Percentiles rank a stretch among this genome's conserved stretches.
Conservation (phyloP, 225 moss, liverwort and hornwort species). For the Pseudisothecium myosuroides region DNA sequence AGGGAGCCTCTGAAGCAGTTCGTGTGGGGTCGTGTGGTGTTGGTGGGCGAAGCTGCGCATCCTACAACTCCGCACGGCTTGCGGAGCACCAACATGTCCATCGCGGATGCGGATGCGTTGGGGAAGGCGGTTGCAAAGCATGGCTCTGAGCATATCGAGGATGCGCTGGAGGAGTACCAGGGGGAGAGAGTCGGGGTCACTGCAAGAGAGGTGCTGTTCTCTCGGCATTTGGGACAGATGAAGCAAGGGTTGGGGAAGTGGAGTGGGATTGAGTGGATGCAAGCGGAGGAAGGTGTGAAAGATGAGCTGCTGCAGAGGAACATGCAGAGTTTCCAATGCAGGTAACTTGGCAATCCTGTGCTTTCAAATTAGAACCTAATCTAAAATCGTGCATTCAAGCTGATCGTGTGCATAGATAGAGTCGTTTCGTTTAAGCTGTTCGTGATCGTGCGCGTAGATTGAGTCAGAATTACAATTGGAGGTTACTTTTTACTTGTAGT, state of each 20-base stretch:
- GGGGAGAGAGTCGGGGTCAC: constrained; percentile 17
- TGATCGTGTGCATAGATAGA: neutral
- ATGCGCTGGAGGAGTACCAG: constrained; percentile 56
- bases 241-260: neutral
- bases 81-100: constrained; percentile 81
- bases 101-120: constrained; percentile 42
- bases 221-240: neutral
- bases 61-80: constrained; percentile 65
- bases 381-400: neutral
- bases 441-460: neutral
- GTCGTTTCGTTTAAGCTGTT: neutral
- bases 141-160: neutral
- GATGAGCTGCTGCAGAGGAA: neutral
- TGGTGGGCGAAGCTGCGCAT: constrained; percentile 92
- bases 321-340: neutral
- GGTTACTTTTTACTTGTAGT: neutral
- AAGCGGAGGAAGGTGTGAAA: neutral
- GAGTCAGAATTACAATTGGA: neutral
- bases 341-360: neutral
- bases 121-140: constrained; percentile 39
- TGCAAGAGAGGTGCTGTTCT: constrained; percentile 61
- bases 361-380: neutral
- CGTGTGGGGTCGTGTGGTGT: constrained; percentile 52
- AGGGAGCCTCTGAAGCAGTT: constrained; percentile 48
- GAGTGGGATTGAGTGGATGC: neutral